phyloP scores from a whole-genome alignment of 345 rosid species.

The Gossypium anomalum region DNA sequence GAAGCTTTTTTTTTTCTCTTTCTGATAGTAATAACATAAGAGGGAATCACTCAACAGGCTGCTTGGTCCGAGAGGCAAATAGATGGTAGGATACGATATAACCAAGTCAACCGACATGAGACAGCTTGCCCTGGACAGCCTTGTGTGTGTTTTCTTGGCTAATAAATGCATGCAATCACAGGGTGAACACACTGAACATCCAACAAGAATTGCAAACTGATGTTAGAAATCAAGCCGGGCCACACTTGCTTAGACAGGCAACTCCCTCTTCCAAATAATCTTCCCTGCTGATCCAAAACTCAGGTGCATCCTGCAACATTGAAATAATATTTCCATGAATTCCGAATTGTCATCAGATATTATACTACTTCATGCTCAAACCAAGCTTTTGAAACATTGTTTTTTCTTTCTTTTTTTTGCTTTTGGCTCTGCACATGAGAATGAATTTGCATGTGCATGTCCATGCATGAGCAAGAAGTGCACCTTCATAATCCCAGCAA shows the following conservation, averaged over 20 bases:
- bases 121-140: background rate
- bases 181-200: background rate
- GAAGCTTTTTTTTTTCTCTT: background rate
- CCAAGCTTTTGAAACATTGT: background rate
- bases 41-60: background rate
- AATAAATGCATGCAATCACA: background rate
- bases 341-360: background rate
- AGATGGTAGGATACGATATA: background rate
- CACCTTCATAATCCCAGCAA: conserved; percentile 99
- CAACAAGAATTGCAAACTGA: background rate
- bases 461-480: background rate
- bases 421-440: background rate
- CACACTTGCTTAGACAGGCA: conserved; percentile 69
- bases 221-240: conserved; percentile 38
- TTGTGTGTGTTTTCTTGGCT: background rate
- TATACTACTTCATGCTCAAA: background rate
- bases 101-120: background rate
- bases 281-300: conserved; percentile 94
- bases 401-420: background rate
- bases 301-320: conserved; percentile 78
- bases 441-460: background rate
- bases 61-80: background rate
- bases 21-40: background rate
- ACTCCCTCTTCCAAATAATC: conserved; percentile 89
- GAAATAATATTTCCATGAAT: background rate